These are phyloP conservation scores for Elsinoe necatrix DNA, from an alignment of 2,329 filamentous ascomycete species.

Conservation along the genomic window DNA sequence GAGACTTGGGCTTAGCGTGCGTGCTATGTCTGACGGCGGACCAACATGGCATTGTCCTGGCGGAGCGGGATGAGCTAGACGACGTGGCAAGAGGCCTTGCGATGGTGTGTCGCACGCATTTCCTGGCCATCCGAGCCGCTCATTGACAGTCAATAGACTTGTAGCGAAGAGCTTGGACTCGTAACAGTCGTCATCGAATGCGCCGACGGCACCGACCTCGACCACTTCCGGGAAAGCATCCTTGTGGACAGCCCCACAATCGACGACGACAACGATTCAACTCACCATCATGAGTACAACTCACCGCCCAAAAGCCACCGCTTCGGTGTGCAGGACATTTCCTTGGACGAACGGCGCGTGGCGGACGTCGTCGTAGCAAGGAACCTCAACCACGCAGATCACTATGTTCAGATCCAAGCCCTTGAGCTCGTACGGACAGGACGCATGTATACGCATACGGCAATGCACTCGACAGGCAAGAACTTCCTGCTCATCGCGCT, in stretches of 20 bases:
- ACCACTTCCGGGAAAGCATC: slow-evolving; percentile 69
- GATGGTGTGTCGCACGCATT: slow-evolving; percentile 44
- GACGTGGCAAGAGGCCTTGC: slow-evolving; percentile 65
- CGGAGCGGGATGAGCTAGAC: slow-evolving; percentile 53
- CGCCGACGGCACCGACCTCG: slow-evolving; percentile 62
- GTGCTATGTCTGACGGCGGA: slow-evolving; percentile 71
- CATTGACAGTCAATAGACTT: slow-evolving; percentile 14
- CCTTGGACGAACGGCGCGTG: slow-evolving; percentile 48
- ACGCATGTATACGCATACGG: slow-evolving; percentile 66
- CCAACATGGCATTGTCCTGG: slow-evolving; percentile 84
- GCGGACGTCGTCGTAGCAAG: slow-evolving; percentile 77
- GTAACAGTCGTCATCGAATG: slow-evolving; percentile 64
- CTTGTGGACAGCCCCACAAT: slow-evolving; percentile 36
- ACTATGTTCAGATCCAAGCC: slow-evolving; percentile 73
- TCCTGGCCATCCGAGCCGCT: slow-evolving; percentile 3
- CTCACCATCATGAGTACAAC: slow-evolving; percentile 17
- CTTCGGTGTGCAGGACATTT: slow-evolving; percentile 1
- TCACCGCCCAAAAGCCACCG: slow-evolving; percentile 19
- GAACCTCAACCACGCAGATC: slow-evolving; percentile 65
- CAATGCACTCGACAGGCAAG: slow-evolving; percentile 64
- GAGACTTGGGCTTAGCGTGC: slow-evolving; percentile 79
- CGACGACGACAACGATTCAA: slow-evolving; percentile 21
- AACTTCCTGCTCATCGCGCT: slow-evolving; percentile 74
- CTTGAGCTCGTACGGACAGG: slow-evolving; percentile 68
- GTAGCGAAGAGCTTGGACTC: slow-evolving; percentile 62